phyloP scores from a whole-genome alignment of 306 rosid genomes.

The Corylus heterophylla region DNA sequence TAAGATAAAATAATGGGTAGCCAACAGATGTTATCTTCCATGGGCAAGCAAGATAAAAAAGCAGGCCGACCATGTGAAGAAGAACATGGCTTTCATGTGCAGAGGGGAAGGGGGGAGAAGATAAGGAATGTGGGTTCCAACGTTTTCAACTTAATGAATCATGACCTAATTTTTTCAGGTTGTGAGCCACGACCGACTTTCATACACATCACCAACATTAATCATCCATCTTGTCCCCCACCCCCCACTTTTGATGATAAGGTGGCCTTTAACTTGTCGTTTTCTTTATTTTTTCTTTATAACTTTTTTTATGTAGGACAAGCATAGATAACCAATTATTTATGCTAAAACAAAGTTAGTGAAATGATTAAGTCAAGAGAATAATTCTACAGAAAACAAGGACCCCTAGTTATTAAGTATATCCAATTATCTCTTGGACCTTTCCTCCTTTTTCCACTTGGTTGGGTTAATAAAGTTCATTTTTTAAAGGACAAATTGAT shows the following conservation, averaged over 20 bases:
- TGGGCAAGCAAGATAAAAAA: background rate
- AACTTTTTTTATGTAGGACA: background rate
- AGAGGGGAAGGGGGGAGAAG: background rate
- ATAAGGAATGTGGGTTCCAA: constrained; percentile 14
- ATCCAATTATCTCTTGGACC: too few species aligned
- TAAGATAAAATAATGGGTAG: background rate
- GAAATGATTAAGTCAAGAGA: background rate
- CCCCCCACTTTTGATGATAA: background rate
- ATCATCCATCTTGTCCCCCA: constrained; percentile 2
- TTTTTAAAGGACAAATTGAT: too few species aligned
- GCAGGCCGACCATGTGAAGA: background rate
- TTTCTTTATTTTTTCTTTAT: background rate
- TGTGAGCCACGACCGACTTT: background rate
- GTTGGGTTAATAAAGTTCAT: too few species aligned
- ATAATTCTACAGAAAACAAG: background rate
- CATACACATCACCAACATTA: background rate
- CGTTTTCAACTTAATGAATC: constrained; percentile 1
- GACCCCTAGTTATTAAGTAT: too few species aligned
- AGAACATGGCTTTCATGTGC: constrained; percentile 8
- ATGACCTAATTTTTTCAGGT: constrained; percentile 50
- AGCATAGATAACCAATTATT: background rate
- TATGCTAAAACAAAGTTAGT: background rate
- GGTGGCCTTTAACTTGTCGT: background rate
- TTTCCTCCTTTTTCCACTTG: too few species aligned
- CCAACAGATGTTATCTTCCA: background rate